Evolutionary conservation across 2,329 filamentous ascomycete species (phyloP).

Genomic region (Penicillium sp.): DNA sequence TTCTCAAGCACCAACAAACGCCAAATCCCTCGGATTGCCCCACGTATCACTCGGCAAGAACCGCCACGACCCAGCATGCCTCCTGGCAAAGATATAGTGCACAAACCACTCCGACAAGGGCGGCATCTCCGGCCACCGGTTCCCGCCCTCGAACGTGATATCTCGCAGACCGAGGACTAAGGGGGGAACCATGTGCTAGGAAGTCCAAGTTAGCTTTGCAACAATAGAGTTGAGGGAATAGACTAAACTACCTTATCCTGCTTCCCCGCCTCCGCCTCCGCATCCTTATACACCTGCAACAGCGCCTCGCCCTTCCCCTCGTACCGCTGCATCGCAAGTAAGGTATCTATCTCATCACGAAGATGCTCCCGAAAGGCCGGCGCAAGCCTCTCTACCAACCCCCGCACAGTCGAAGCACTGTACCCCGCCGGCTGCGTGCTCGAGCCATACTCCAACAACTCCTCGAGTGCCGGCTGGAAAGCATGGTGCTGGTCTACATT

Average conservation of each 20-base stretch:
- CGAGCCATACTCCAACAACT: no score
- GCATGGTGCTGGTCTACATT: no score
- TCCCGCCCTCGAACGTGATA: slow-evolving; percentile 9
- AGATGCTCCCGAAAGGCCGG: slow-evolving; percentile 6
- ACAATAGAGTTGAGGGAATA: background rate
- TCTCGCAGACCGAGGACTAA: background rate
- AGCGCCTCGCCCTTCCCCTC: background rate
- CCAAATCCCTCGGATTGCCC: background rate
- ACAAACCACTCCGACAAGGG: background rate
- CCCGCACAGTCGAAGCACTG: no score
- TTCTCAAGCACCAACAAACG: background rate
- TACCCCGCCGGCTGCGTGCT: no score
- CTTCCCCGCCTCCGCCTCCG: background rate
- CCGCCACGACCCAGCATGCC: slow-evolving; percentile 7
- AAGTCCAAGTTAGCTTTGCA: background rate
- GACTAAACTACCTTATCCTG: background rate
- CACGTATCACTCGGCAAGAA: slow-evolving; percentile 12
- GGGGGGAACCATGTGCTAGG: no score
- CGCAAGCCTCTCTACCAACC: slow-evolving; percentile 1
- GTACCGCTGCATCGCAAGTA: slow-evolving; percentile 1
- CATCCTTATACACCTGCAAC: background rate
- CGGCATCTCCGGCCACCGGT: slow-evolving; percentile 9
- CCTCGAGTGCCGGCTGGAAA: no score
- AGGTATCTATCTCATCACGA: background rate
- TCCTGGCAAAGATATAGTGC: slow-evolving; percentile 5